Conservation (phyloP, 1,139 yeast species). For the Protomyces lactucae-debilis region DNA sequence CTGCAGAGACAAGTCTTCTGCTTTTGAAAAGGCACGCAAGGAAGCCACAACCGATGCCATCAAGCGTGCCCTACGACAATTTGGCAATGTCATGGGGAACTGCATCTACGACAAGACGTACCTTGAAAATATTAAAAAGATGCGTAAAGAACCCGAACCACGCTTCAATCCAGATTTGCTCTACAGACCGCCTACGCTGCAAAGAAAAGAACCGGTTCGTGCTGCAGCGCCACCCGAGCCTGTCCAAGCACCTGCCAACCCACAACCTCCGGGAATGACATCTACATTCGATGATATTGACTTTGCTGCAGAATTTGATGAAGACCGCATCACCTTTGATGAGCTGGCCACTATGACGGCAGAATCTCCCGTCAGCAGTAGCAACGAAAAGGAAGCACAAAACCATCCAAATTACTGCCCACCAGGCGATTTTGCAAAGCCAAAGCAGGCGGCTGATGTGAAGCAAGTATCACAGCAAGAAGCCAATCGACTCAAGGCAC, state of each 20-base stretch:
- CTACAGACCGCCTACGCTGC: slow-evolving; percentile 12
- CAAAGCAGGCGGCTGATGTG: neutral
- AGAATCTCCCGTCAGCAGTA: neutral
- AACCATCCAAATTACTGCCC: slow-evolving; percentile 2
- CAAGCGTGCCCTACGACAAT: slow-evolving; percentile 68
- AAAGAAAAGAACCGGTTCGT: neutral
- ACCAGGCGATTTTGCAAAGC: slow-evolving; percentile 10
- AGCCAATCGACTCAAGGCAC: slow-evolving; percentile 16
- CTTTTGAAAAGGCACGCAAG: slow-evolving; percentile 68
- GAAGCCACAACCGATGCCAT: slow-evolving; percentile 77
- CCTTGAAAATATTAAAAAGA: slow-evolving; percentile 49
- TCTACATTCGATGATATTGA: slow-evolving; percentile 3
- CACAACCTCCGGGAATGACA: neutral
- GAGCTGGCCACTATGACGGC: neutral
- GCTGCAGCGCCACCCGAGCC: neutral
- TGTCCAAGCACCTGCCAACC: slow-evolving; percentile 8
- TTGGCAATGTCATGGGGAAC: slow-evolving; percentile 73
- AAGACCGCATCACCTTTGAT: slow-evolving; percentile 17
- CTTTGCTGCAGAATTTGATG: slow-evolving; percentile 20
- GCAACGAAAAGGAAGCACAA: neutral
- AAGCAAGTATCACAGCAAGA: slow-evolving; percentile 16
- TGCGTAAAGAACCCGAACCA: slow-evolving; percentile 34
- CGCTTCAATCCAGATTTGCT: slow-evolving; percentile 17
- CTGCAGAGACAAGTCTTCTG: slow-evolving; percentile 57
- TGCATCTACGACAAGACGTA: slow-evolving; percentile 64